Conservation (phyloP, 2,329 filamentous ascomycete genomes). For the Verticillium dahliae region DNA sequence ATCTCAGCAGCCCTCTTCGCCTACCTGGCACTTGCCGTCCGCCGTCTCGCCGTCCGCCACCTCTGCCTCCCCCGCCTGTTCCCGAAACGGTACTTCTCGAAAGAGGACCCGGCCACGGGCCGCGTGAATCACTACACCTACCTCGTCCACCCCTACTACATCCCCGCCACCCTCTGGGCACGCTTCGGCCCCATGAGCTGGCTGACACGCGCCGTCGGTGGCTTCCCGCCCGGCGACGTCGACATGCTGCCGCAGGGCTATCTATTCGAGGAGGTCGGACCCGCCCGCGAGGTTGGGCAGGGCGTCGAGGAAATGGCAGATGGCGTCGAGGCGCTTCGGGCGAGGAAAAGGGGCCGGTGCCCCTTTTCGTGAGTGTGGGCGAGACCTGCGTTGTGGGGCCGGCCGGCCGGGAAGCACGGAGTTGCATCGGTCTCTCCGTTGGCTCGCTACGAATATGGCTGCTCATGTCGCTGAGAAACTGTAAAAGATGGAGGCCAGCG, state of each 20-base stretch:
- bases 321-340: conserved; percentile 6
- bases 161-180: conserved; percentile 51
- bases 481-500: too few relatives aligned
- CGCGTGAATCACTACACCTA: conserved; percentile 44
- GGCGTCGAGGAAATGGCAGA: conserved; percentile 41
- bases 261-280: conserved; percentile 55
- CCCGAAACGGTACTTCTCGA: conserved; percentile 29
- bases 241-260: conserved; percentile 42
- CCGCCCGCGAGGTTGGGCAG: conserved; percentile 43
- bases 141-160: conserved; percentile 60
- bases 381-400: too few relatives aligned
- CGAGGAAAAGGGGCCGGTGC: conserved; percentile 3
- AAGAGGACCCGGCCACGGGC: conserved; percentile 45
- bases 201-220: conserved; percentile 35
- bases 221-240: conserved; percentile 36
- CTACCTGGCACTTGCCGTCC: conserved; percentile 38
- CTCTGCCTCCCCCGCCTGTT: conserved; percentile 51
- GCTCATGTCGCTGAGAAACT: too few relatives aligned
- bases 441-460: too few relatives aligned
- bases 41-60: conserved; percentile 51
- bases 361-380: conserved; percentile 6
- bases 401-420: too few relatives aligned
- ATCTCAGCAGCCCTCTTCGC: conserved; percentile 21
- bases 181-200: conserved; percentile 55
- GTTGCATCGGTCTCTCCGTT: too few relatives aligned